phyloP scores from a whole-genome alignment of 164 flowering plant species.

The Euptelea pleiosperma region DNA sequence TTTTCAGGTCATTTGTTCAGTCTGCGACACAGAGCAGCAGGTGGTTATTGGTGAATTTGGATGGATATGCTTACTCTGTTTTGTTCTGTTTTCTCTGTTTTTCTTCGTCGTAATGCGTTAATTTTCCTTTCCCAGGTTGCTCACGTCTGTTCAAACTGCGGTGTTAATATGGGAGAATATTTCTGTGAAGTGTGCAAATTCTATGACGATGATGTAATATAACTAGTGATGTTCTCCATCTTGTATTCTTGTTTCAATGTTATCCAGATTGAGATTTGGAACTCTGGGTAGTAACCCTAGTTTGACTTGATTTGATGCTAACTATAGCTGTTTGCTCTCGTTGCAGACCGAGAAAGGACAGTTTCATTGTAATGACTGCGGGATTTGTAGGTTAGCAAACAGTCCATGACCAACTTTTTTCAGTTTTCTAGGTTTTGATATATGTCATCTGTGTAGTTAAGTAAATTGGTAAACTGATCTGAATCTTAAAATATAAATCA shows the following conservation, averaged over 20 bases:
- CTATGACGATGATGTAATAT: conserved; percentile 84
- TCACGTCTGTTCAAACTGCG: conserved; percentile 76
- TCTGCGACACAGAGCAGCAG: conserved; percentile 78
- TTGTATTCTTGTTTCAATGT: background rate
- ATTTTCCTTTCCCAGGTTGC: conserved; percentile 44
- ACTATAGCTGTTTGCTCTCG: background rate
- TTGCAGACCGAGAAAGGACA: conserved; percentile 52
- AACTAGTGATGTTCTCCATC: background rate
- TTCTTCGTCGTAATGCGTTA: background rate
- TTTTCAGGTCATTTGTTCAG: conserved; percentile 60
- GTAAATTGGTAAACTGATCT: conserved; percentile 3
- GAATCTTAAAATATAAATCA: conserved; percentile 21
- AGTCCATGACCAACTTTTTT: background rate
- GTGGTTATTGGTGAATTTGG: conserved; percentile 25
- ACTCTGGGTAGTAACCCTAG: background rate
- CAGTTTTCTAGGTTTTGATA: background rate
- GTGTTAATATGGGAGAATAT: conserved; percentile 94
- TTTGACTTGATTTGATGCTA: background rate
- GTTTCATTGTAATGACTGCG: conserved; percentile 91
- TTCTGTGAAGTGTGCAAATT: conserved; percentile 88
- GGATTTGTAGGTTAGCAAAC: conserved; percentile 78
- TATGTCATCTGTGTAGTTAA: background rate
- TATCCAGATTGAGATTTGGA: too few relatives aligned
- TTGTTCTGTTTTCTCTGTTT: conserved; percentile 6
- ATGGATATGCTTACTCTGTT: too few relatives aligned